Percentiles rank a stretch among this genome's conserved stretches.
Conservation (phyloP, 2,329 filamentous ascomycete genomes). For the Drechslerella dactyloides region DNA sequence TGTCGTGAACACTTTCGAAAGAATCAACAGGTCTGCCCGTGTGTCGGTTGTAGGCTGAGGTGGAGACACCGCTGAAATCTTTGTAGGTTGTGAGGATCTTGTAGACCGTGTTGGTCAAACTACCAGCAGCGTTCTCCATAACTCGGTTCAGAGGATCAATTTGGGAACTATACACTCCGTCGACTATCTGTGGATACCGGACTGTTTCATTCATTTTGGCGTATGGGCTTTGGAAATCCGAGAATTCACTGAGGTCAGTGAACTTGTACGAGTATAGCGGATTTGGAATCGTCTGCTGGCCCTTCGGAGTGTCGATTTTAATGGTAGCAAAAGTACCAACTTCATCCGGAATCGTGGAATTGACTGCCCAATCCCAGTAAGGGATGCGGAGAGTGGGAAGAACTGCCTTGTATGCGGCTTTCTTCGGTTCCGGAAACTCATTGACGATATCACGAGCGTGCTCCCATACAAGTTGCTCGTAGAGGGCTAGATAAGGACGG, state of each 20-base stretch:
- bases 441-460: conserved; percentile 15
- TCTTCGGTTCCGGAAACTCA: conserved; percentile 15
- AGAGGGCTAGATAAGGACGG: conserved; percentile 73
- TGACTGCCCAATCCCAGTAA: conserved; percentile 42
- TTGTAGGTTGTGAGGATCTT: conserved; percentile 6
- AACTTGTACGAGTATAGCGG: conserved; percentile 32
- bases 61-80: conserved; percentile 16
- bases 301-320: conserved; percentile 12
- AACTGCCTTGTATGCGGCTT: neutral
- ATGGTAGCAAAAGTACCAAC: conserved; percentile 9
- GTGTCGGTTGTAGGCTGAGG: conserved; percentile 4
- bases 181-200: conserved; percentile 1
- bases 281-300: conserved; percentile 11
- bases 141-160: conserved; percentile 11
- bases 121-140: conserved; percentile 15
- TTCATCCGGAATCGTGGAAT: conserved; percentile 26
- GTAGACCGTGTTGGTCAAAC: conserved; percentile 13
- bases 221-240: neutral
- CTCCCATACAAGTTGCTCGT: conserved; percentile 21
- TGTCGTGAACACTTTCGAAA: conserved; percentile 70
- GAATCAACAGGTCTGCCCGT: conserved; percentile 62
- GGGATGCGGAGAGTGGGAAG: conserved; percentile 26
- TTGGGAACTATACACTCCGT: conserved; percentile 14
- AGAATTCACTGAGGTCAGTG: conserved; percentile 13
- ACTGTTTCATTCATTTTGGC: conserved; percentile 12